Percentiles rank a stretch among this genome's conserved stretches.
Conservation (phyloP, 1,284 basidiomycete species). For the Exobasidium cylindrosporum region DNA sequence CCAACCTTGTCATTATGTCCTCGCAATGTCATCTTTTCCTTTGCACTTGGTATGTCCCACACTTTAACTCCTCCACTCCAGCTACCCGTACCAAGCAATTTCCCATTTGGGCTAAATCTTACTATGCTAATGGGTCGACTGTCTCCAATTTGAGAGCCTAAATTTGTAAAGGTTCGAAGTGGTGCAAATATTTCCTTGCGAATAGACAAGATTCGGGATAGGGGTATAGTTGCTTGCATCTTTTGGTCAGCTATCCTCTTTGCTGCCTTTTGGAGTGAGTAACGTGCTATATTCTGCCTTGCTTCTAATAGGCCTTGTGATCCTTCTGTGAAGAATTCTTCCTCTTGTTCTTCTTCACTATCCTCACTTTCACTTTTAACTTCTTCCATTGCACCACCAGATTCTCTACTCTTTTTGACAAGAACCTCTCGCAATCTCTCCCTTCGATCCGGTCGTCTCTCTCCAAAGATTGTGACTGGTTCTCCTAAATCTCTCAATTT, state of each 20-base stretch:
- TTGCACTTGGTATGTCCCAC: conserved; percentile 80
- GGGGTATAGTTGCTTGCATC: conserved; percentile 78
- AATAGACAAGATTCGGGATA: conserved; percentile 83
- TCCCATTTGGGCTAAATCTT: conserved; percentile 86
- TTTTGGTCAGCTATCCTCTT: conserved; percentile 83
- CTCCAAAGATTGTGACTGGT: conserved; percentile 94
- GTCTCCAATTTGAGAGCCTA: conserved; percentile 96
- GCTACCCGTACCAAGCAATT: conserved; percentile 82
- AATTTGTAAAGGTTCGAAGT: conserved; percentile 81
- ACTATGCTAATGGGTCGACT: conserved; percentile 90
- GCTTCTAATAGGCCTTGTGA: conserved; percentile 78
- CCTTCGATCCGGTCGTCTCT: conserved; percentile 70
- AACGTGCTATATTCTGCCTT: conserved; percentile 79
- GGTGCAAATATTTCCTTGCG: conserved; percentile 83
- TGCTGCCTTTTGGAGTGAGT: conserved; percentile 88
- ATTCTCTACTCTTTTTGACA: conserved; percentile 73
- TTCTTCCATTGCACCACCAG: conserved; percentile 17
- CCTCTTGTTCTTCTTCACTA: conserved; percentile 63
- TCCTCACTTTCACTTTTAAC: conserved; percentile 62
- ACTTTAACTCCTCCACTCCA: conserved; percentile 94
- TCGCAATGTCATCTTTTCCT: conserved; percentile 14
- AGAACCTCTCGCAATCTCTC: conserved; percentile 90
- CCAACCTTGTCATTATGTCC: conserved; percentile 82
- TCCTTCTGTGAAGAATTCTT: conserved; percentile 95
- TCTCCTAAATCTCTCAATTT: conserved; percentile 87